Evolutionary conservation across 345 rosid genomes (phyloP).

Genomic region (Mangifera indica): DNA sequence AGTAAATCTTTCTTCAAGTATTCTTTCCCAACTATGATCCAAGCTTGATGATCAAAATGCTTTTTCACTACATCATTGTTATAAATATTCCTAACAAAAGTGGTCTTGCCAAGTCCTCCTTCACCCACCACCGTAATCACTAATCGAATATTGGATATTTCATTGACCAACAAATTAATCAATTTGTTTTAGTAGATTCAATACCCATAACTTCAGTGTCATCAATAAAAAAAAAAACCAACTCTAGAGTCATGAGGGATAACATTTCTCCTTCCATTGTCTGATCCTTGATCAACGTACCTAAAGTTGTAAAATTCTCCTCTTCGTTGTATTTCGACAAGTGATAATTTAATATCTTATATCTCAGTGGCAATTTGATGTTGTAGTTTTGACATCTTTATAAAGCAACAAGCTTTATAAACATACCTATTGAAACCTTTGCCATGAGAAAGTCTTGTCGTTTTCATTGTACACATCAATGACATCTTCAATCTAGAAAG

Average conservation of each 20-base stretch:
- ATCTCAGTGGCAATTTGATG: slow-evolving; percentile 16
- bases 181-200: background rate
- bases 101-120: slow-evolving; percentile 27
- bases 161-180: background rate
- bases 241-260: no score
- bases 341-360: slow-evolving; percentile 5
- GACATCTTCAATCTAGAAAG: slow-evolving; percentile 27
- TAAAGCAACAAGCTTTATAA: background rate
- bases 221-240: slow-evolving; percentile 14
- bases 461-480: slow-evolving; percentile 21
- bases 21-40: slow-evolving; percentile 12
- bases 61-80: background rate
- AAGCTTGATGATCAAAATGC: slow-evolving; percentile 11
- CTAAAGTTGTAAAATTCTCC: slow-evolving; percentile 11
- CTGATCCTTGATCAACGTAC: background rate
- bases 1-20: slow-evolving; percentile 1
- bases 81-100: slow-evolving; percentile 16
- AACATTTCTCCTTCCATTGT: background rate
- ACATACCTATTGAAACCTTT: background rate
- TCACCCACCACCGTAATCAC: slow-evolving; percentile 18
- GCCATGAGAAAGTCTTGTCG: background rate
- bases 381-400: background rate
- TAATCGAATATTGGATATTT: background rate
- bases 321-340: slow-evolving; percentile 10
- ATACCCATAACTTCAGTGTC: slow-evolving; percentile 23